These are phyloP conservation scores for Microbotryomycetes sp. DNA, from an alignment of 1,284 basidiomycete genomes.

Conservation along the genomic window DNA sequence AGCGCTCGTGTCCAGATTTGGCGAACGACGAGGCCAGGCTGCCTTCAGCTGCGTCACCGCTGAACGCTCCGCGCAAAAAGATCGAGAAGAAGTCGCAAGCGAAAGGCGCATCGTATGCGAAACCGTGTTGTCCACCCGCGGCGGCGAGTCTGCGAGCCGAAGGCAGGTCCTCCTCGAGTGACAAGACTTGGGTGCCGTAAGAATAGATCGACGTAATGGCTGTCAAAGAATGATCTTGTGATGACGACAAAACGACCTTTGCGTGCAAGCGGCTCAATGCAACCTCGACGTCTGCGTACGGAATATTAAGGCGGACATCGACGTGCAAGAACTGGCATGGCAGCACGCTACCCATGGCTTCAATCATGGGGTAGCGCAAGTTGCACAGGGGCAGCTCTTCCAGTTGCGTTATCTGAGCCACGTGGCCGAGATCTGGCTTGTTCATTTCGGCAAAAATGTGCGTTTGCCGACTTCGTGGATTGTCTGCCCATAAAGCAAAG, in stretches of 20 bases:
- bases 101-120: constrained; percentile 35
- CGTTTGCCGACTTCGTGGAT: constrained; percentile 5
- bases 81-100: constrained; percentile 41
- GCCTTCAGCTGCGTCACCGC: background rate
- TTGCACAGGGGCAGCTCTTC: constrained; percentile 18
- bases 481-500: background rate
- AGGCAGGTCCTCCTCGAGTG: constrained; percentile 15
- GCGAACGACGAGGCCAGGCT: constrained; percentile 23
- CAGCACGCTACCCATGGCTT: constrained; percentile 39
- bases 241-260: constrained; percentile 37
- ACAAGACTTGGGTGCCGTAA: constrained; percentile 19
- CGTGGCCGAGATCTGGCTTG: constrained; percentile 4
- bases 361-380: constrained; percentile 37
- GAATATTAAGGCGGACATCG: constrained; percentile 40
- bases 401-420: constrained; percentile 5
- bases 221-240: constrained; percentile 17
- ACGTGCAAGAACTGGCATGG: constrained; percentile 44
- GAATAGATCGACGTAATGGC: constrained; percentile 41
- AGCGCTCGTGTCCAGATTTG: constrained; percentile 39
- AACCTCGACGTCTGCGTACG: constrained; percentile 5
- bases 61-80: constrained; percentile 26
- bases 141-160: background rate
- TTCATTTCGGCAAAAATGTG: constrained; percentile 19
- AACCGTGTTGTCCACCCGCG: background rate
- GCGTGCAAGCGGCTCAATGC: constrained; percentile 34